Conservation (phyloP, 1,139 yeast genomes). For the Meyerozyma sp. region DNA sequence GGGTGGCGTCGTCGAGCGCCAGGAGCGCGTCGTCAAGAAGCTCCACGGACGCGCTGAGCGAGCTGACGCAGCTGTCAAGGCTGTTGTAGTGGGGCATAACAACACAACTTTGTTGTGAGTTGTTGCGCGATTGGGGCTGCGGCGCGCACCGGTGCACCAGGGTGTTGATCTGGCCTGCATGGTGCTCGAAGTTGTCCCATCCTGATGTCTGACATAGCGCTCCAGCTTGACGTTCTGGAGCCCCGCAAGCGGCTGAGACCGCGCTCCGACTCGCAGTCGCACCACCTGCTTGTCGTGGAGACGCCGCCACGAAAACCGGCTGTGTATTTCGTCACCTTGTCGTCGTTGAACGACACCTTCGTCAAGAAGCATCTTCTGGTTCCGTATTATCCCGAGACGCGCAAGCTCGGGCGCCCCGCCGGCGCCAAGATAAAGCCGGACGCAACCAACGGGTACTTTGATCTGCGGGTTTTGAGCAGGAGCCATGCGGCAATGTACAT, state of each 20-base stretch:
- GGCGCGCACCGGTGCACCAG: not conserved
- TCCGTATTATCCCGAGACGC: constrained; percentile 76
- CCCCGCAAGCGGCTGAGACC: constrained; percentile 8
- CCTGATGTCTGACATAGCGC: not conserved
- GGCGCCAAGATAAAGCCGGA: constrained; percentile 71
- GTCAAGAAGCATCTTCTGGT: constrained; percentile 72
- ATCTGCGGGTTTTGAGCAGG: constrained; percentile 85
- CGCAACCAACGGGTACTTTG: constrained; percentile 86
- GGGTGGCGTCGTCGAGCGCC: constrained; percentile 26
- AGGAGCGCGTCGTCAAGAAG: constrained; percentile 26
- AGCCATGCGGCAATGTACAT: constrained; percentile 91
- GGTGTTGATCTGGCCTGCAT: not conserved
- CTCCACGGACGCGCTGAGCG: constrained; percentile 26
- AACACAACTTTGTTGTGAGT: not conserved
- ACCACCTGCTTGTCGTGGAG: constrained; percentile 4
- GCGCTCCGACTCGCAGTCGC: constrained; percentile 34
- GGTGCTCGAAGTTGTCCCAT: not conserved
- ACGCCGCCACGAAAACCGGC: constrained; percentile 25
- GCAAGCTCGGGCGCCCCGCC: constrained; percentile 84
- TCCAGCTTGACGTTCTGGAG: constrained; percentile 1
- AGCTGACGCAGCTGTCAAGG: constrained; percentile 22
- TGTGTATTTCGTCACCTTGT: constrained; percentile 56
- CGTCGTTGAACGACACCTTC: constrained; percentile 78
- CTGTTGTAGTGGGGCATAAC: constrained; percentile 4
- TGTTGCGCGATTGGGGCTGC: not conserved